Evolutionary conservation across 1,284 basidiomycete genomes (phyloP).

Genomic region (Inonotus hispidus): DNA sequence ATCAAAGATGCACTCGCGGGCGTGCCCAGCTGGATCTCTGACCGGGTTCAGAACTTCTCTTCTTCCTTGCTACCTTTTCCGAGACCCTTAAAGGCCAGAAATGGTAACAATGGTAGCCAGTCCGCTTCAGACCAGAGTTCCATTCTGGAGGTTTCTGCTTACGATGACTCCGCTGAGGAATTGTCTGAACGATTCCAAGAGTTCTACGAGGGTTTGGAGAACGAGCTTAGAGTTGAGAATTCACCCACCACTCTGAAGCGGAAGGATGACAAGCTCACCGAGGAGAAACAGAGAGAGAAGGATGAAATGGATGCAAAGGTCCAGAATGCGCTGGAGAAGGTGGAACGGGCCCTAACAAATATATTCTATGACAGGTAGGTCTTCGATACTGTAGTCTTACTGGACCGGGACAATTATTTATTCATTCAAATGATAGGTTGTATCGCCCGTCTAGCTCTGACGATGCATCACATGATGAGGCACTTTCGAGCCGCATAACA

Average conservation of each 20-base stretch:
- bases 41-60: slow-evolving; percentile 55
- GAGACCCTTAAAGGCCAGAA: slow-evolving; percentile 25
- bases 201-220: slow-evolving; percentile 62
- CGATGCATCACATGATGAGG: slow-evolving; percentile 82
- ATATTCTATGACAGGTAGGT: slow-evolving; percentile 68
- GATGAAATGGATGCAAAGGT: slow-evolving; percentile 37
- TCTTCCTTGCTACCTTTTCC: slow-evolving; percentile 45
- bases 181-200: slow-evolving; percentile 61
- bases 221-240: slow-evolving; percentile 37
- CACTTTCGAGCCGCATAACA: slow-evolving; percentile 81
- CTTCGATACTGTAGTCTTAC: slow-evolving; percentile 30
- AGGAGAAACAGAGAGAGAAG: slow-evolving; percentile 29
- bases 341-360: slow-evolving; percentile 65
- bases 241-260: slow-evolving; percentile 25
- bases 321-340: slow-evolving; percentile 56
- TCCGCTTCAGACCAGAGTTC: slow-evolving; percentile 12
- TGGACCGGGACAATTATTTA: neutral
- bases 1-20: slow-evolving; percentile 45
- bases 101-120: neutral
- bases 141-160: slow-evolving; percentile 28
- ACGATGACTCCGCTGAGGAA: slow-evolving; percentile 45
- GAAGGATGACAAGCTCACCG: slow-evolving; percentile 26
- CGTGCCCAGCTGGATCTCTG: slow-evolving; percentile 58
- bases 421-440: slow-evolving; percentile 37
- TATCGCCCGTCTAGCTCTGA: slow-evolving; percentile 67